Base-by-base conservation (phyloP, 1,284 basidiomycete species). In the Malassezia restricta region DNA sequence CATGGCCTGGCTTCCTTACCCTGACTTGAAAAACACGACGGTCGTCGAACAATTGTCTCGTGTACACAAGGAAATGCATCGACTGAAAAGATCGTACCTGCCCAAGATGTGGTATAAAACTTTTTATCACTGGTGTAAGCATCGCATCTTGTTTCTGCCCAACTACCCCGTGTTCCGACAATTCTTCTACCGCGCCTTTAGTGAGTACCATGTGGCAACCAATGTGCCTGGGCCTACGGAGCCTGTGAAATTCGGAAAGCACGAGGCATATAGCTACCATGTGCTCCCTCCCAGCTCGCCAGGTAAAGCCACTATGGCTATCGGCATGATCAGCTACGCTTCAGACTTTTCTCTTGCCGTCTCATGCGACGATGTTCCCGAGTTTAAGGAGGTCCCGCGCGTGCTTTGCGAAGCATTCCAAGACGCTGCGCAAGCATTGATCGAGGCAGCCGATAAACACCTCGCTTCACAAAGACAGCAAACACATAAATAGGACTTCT, bases 271-370 rank as follows among this genome's bases (percentile, higher is more conserved):
- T 49, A 60, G 54, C 53, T 72, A 72, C 54, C 68, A 71, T 45
- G 68, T 71, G 33, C 61, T 72, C 15, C 69, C 69, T 20, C 69
- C 69, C 41, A 62, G 59, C 49, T 63, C 61, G 31, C 68, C 69
- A 4, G 69, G 69, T 49, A 71, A 69, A 54, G 59, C 66, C 20
- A 68, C 64, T 38, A 59, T 72, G 61, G 63, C 29, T 47, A 68
- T 70, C 45, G 69, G 69, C 40, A 69, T 69, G 66, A 72, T 72
- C 51, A 65, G 62, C 49, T 72, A 72, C 43, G 69, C 65, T 35
- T 52, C 60, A 39, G 57, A 64, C 51, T 71, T 72, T 39, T 66
- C 63, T 28, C 58, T 72, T n/a, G 68, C 66, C 5, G 66, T 72
- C 4, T 64, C 63, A 40, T 70, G 68, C 61, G 69, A 72, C 50